Evolutionary conservation across 2,329 filamentous ascomycete genomes (phyloP).

Genomic region (Clonostachys rosea): DNA sequence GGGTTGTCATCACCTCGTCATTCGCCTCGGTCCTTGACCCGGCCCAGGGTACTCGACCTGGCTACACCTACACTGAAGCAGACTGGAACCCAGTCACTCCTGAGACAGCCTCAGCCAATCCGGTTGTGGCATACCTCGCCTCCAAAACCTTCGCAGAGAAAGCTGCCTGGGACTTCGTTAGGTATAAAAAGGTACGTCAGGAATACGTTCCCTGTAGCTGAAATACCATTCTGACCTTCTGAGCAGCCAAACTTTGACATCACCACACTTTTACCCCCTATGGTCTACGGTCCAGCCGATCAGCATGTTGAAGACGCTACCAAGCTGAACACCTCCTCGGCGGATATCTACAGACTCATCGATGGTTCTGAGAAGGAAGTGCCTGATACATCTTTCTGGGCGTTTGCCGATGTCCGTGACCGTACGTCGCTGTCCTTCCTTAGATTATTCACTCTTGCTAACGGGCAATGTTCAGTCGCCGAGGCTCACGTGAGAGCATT

Average conservation of each 20-base stretch:
- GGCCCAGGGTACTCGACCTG: constrained; percentile 24
- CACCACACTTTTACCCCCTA: constrained; percentile 17
- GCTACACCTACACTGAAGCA: constrained; percentile 13
- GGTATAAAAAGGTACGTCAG: constrained; percentile 4
- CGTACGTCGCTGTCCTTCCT: too few relatives aligned
- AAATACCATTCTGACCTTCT: constrained; percentile 31
- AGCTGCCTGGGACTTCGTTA: constrained; percentile 26
- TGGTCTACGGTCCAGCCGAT: constrained; percentile 4
- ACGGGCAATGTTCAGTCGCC: constrained; percentile 46
- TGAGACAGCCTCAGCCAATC: not conserved
- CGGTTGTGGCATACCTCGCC: constrained; percentile 18
- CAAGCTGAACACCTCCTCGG: constrained; percentile 16
- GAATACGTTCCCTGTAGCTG: constrained; percentile 4
- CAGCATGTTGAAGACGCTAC: constrained; percentile 14
- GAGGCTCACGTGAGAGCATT: constrained; percentile 53
- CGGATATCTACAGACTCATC: constrained; percentile 29
- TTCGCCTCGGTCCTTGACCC: constrained; percentile 55
- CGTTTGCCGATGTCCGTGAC: too few relatives aligned
- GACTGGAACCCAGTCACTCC: constrained; percentile 13
- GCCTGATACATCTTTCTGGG: too few relatives aligned
- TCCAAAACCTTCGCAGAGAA: constrained; percentile 27
- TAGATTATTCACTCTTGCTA: too few relatives aligned
- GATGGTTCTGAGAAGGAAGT: constrained; percentile 28
- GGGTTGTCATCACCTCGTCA: constrained; percentile 56
- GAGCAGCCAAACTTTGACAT: constrained; percentile 35